Percentiles rank a stretch among this genome's conserved stretches.
These are phyloP conservation scores for Apiotrichum gamsii DNA, from an alignment of 1,284 basidiomycete genomes.

Conservation along the genomic window DNA sequence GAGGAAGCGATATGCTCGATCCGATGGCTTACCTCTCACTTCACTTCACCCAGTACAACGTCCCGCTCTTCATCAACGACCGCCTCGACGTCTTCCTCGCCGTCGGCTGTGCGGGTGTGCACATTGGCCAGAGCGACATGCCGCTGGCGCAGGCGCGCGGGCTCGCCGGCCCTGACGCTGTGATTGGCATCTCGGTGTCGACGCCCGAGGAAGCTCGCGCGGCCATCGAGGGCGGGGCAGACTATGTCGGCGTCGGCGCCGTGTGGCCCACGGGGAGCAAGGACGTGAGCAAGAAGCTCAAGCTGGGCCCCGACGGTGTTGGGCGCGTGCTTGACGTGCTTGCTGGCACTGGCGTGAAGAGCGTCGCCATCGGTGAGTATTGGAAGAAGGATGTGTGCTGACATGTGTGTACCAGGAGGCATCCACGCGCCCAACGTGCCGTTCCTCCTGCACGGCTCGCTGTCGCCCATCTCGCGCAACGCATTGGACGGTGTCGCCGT, in stretches of 20 bases:
- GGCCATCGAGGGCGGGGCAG: conserved; percentile 56
- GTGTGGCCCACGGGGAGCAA: conserved; percentile 71
- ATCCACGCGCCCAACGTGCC: conserved; percentile 70
- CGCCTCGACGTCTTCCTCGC: conserved; percentile 80
- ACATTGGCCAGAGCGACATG: conserved; percentile 89
- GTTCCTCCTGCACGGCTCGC: conserved; percentile 63
- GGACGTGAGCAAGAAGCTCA: conserved; percentile 54
- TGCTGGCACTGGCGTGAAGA: conserved; percentile 58
- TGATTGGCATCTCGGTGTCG: conserved; percentile 79
- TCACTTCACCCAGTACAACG: conserved; percentile 54
- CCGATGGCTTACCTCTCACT: too few species aligned
- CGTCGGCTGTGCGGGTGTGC: conserved; percentile 69
- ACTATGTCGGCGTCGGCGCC: conserved; percentile 83
- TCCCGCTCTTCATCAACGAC: conserved; percentile 89
- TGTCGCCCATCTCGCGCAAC: conserved; percentile 55
- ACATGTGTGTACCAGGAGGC: conserved; percentile 55
- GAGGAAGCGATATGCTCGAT: too few species aligned
- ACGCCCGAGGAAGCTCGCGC: conserved; percentile 57
- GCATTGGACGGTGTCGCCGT: conserved; percentile 77
- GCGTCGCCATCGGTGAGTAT: conserved; percentile 73
- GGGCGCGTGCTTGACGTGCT: conserved; percentile 61
- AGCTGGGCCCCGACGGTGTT: conserved; percentile 59
- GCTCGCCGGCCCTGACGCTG: conserved; percentile 62
- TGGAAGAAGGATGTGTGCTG: neutral
- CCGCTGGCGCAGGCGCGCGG: conserved; percentile 62